A percentile compares a stretch with the other conserved stretches of the same genome.
phyloP scores from a whole-genome alignment of 768 basidiomycete genomes.

The Tricholoma sp. region DNA sequence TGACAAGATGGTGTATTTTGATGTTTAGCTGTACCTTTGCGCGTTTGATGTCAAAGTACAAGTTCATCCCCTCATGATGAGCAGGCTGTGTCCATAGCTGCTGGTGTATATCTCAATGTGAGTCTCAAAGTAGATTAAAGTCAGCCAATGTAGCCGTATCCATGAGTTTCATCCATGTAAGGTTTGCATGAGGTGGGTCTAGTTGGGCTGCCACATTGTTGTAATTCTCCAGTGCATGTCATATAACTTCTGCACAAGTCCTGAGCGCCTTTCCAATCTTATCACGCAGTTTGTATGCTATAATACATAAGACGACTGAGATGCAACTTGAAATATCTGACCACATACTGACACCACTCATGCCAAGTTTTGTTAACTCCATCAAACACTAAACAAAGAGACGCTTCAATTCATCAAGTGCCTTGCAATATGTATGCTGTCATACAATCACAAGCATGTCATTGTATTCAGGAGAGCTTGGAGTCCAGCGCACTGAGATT shows the following conservation, averaged over 20 bases:
- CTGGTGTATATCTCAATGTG: neutral
- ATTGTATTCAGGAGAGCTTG: slow-evolving; percentile 17
- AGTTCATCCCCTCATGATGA: too few species aligned
- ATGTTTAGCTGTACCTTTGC: neutral
- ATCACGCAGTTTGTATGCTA: slow-evolving; percentile 29
- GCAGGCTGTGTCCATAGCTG: slow-evolving; percentile 1
- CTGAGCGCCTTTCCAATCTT: slow-evolving; percentile 30
- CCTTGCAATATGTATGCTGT: slow-evolving; percentile 18
- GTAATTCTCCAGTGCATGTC: slow-evolving; percentile 23
- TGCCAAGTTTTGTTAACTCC: slow-evolving; percentile 33
- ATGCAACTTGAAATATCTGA: neutral
- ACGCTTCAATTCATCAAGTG: slow-evolving; percentile 26
- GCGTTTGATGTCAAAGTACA: neutral
- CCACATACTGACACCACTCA: slow-evolving; percentile 9
- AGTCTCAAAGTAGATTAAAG: neutral
- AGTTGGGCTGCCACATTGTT: slow-evolving; percentile 20
- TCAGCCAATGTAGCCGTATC: neutral
- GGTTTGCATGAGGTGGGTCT: neutral
- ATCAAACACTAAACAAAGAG: slow-evolving; percentile 30
- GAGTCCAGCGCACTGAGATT: slow-evolving; percentile 22
- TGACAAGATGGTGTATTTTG: neutral
- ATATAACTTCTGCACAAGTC: slow-evolving; percentile 24
- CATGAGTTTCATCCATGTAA: neutral
- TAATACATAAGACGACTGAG: neutral
- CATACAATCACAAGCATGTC: slow-evolving; percentile 12